Evolutionary conservation across 768 basidiomycete species (phyloP).

Genomic region (Psilocybe azurescens): DNA sequence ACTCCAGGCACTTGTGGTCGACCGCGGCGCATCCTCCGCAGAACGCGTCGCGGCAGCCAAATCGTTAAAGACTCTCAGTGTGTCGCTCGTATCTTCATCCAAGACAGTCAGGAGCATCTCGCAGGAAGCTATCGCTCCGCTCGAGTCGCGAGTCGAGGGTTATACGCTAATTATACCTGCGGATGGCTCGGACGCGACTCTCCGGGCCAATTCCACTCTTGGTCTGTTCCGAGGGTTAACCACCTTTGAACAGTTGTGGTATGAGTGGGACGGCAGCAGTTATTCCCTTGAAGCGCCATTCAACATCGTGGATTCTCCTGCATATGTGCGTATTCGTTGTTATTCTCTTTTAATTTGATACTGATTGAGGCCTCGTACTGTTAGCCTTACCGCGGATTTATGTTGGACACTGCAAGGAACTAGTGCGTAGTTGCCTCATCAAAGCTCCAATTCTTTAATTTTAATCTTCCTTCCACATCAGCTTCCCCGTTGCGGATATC

Average conservation of each 20-base stretch:
- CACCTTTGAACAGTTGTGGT: conserved; percentile 78
- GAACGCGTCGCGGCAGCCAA: conserved; percentile 43
- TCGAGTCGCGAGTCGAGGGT: conserved; percentile 62
- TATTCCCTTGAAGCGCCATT: conserved; percentile 66
- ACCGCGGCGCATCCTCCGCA: conserved; percentile 61
- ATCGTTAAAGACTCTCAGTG: conserved; percentile 45
- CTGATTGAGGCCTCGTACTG: neutral
- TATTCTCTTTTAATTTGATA: neutral
- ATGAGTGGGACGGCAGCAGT: conserved; percentile 50
- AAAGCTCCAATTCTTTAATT: neutral
- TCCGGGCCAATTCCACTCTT: conserved; percentile 67
- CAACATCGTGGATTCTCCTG: conserved; percentile 64
- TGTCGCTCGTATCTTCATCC: conserved; percentile 42
- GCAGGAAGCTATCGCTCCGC: conserved; percentile 53
- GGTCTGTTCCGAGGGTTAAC: conserved; percentile 77
- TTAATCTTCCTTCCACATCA: conserved; percentile 23
- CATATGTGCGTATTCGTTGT: conserved; percentile 54
- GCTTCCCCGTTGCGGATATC: conserved; percentile 68
- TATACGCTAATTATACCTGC: conserved; percentile 64
- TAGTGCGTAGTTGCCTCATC: conserved; percentile 45
- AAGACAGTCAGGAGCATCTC: conserved; percentile 51
- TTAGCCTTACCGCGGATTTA: conserved; percentile 75
- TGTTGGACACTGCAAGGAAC: conserved; percentile 83
- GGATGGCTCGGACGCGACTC: conserved; percentile 57
- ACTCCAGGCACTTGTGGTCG: conserved; percentile 62